Percentiles rank a stretch among this genome's conserved stretches.
Conservation (phyloP, 2,329 filamentous ascomycete species). For the Paraconiothyrium brasiliense region DNA sequence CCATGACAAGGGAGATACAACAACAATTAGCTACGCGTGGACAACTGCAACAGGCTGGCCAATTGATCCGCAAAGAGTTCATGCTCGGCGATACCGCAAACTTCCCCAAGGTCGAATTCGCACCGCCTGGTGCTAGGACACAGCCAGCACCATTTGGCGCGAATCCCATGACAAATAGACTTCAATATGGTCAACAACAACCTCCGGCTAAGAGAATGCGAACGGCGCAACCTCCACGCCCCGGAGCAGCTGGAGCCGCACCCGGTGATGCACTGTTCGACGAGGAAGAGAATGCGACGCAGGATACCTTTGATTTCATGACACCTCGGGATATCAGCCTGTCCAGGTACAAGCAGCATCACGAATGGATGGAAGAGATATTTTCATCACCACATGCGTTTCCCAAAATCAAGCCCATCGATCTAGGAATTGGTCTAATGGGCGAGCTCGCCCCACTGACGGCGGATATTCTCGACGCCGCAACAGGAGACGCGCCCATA, state of each 20-base stretch:
- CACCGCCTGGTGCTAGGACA: conserved; percentile 48
- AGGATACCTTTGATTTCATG: conserved; percentile 88
- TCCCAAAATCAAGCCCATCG: conserved; percentile 83
- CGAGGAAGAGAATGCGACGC: conserved; percentile 87
- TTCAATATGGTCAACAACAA: conserved; percentile 49
- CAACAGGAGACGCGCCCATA: conserved; percentile 44
- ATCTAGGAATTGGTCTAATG: conserved; percentile 80
- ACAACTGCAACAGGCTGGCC: conserved; percentile 75
- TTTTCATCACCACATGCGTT: conserved; percentile 89
- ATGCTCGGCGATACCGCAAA: conserved; percentile 89
- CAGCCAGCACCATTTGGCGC: conserved; percentile 42
- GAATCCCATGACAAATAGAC: conserved; percentile 48
- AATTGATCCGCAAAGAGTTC: conserved; percentile 86
- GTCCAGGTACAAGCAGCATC: conserved; percentile 89
- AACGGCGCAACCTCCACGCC: conserved; percentile 54
- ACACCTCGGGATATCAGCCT: conserved; percentile 90
- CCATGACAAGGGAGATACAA: conserved; percentile 67
- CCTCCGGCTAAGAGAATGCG: conserved; percentile 59
- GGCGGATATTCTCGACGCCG: conserved; percentile 80
- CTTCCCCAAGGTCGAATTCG: conserved; percentile 86
- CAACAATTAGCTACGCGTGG: conserved; percentile 68
- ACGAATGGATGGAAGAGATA: conserved; percentile 99
- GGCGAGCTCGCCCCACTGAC: conserved; percentile 85
- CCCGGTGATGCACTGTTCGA: conserved; percentile 67
- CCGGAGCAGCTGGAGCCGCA: conserved; percentile 42